Conservation (phyloP, 495 filamentous ascomycete species). For the Penicillium egyptiacum region DNA sequence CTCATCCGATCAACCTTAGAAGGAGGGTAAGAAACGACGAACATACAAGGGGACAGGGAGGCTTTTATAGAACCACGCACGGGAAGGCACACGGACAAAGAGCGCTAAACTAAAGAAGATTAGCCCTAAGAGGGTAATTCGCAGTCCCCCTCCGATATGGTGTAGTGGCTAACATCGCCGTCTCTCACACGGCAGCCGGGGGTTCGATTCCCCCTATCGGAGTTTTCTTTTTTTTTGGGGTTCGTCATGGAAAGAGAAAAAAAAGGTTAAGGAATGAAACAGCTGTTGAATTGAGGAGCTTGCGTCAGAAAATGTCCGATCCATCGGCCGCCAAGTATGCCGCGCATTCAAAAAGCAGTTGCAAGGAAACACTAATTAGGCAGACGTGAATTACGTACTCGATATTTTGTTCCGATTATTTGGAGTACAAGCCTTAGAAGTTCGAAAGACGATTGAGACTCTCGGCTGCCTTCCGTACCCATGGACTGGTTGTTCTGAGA, state of each 20-base stretch:
- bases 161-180: constrained; percentile 40
- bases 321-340: background rate
- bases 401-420: background rate
- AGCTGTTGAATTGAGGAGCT: background rate
- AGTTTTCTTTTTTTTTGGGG: constrained; percentile 8
- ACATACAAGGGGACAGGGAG: too few relatives aligned
- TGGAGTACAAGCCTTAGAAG: background rate
- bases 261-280: background rate
- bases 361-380: background rate
- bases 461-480: too few relatives aligned
- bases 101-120: too few relatives aligned
- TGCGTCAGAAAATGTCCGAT: background rate
- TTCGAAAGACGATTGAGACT: background rate
- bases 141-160: constrained; percentile 41
- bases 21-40: too few relatives aligned
- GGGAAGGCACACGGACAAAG: too few relatives aligned
- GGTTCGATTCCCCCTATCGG: constrained; percentile 27
- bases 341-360: background rate
- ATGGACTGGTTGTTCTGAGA: too few relatives aligned
- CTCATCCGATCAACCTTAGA: too few relatives aligned
- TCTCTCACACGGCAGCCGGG: constrained; percentile 40
- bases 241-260: too few relatives aligned
- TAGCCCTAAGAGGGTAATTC: too few relatives aligned
- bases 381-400: background rate
- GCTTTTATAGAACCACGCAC: too few relatives aligned